Evolutionary conservation across 2,329 filamentous ascomycete genomes (phyloP).

Genomic region (Proliferodiscus dingleyae): DNA sequence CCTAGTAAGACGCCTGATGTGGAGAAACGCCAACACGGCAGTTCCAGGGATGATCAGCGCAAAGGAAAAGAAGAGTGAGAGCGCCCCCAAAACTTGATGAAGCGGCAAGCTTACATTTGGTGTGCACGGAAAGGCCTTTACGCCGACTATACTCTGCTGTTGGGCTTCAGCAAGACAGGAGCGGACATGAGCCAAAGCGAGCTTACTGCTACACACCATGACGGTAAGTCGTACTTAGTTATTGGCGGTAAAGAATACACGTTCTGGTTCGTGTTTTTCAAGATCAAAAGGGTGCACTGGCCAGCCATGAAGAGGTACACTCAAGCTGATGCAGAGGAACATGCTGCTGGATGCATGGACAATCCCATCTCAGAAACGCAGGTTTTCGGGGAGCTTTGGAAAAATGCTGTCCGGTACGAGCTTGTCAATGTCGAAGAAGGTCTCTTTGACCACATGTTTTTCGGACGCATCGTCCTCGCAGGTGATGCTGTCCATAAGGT

Average conservation of each 20-base stretch:
- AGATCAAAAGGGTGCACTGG: neutral
- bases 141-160: too few relatives aligned
- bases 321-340: neutral
- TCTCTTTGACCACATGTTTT: neutral
- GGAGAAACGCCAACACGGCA: neutral
- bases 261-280: neutral
- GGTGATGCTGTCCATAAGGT: conserved; percentile 9
- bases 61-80: neutral
- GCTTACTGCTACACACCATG: neutral
- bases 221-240: neutral
- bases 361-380: neutral
- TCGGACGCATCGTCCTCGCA: conserved; percentile 1
- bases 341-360: neutral
- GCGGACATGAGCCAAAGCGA: too few relatives aligned
- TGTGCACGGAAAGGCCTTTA: too few relatives aligned
- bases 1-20: neutral
- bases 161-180: too few relatives aligned
- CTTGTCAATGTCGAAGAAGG: conserved; percentile 7
- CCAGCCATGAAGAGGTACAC: neutral
- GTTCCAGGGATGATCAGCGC: neutral
- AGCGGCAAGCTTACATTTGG: neutral
- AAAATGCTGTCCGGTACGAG: neutral
- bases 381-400: neutral
- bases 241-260: neutral
- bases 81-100: neutral